phyloP scores from a whole-genome alignment of 345 rosid species.

The Laguncularia racemosa region DNA sequence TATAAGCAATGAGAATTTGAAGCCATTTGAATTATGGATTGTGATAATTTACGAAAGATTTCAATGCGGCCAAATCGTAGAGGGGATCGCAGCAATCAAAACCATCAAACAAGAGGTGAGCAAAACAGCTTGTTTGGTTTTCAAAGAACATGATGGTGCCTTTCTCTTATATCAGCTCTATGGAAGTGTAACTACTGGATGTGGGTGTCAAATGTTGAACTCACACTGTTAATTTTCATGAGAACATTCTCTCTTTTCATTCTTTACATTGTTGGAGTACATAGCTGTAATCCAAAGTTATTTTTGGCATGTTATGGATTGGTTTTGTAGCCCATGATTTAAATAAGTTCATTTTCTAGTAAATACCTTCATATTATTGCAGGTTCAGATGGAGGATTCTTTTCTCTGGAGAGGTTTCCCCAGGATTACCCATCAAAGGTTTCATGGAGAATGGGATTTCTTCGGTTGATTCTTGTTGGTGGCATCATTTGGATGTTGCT shows the following conservation, averaged over 20 bases:
- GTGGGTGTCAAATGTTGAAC: too few species aligned
- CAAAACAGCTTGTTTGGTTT: not conserved
- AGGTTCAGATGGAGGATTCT: constrained; percentile 45
- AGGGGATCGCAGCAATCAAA: constrained; percentile 39
- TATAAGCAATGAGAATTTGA: too few species aligned
- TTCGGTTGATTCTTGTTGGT: constrained; percentile 66
- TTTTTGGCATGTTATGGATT: not conserved
- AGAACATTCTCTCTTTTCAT: too few species aligned
- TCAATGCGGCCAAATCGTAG: constrained; percentile 58
- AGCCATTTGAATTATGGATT: constrained; percentile 29
- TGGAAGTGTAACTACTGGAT: not conserved
- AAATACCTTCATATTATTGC: constrained; percentile 12
- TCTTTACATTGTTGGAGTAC: too few species aligned
- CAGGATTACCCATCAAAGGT: constrained; percentile 42
- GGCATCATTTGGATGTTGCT: constrained; percentile 88
- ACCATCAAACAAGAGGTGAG: constrained; percentile 36
- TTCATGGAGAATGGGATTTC: constrained; percentile 69
- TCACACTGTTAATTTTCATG: too few species aligned
- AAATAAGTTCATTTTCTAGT: not conserved
- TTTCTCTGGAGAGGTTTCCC: constrained; percentile 42
- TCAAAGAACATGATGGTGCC: not conserved
- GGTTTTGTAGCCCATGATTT: not conserved
- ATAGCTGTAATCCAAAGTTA: not conserved
- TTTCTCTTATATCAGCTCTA: not conserved
- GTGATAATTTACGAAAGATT: constrained; percentile 39